These are phyloP conservation scores for Spathaspora arborariae DNA, from an alignment of 805 yeast genomes.

Conservation along the genomic window DNA sequence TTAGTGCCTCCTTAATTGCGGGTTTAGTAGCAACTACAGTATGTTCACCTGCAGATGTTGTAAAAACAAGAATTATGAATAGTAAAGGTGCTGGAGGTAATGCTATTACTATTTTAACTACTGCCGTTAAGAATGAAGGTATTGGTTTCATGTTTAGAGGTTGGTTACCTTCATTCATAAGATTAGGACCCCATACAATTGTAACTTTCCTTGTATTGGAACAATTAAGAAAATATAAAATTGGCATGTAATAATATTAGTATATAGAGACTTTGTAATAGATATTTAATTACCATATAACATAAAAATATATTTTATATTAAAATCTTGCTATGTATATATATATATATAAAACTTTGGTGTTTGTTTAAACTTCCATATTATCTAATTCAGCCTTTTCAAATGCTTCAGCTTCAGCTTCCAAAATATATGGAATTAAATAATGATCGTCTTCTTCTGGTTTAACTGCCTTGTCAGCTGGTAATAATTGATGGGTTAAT, in stretches of 20 bases:
- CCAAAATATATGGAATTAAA: slow-evolving; percentile 83
- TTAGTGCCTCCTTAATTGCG: slow-evolving; percentile 72
- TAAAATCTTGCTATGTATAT: background rate
- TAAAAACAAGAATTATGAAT: slow-evolving; percentile 86
- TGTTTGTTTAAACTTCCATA: slow-evolving; percentile 11
- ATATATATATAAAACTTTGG: background rate
- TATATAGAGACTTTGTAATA: slow-evolving; percentile 3
- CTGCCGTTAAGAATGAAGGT: slow-evolving; percentile 68
- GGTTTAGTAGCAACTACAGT: slow-evolving; percentile 89
- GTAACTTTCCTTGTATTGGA: slow-evolving; percentile 67
- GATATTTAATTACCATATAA: background rate
- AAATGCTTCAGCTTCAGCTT: slow-evolving; percentile 87
- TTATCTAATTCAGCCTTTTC: slow-evolving; percentile 90
- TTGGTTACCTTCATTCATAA: slow-evolving; percentile 83
- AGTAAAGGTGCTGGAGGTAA: slow-evolving; percentile 41
- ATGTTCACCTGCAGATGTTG: slow-evolving; percentile 90
- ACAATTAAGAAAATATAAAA: slow-evolving; percentile 51
- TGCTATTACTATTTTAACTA: slow-evolving; percentile 47
- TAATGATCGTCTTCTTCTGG: slow-evolving; percentile 80
- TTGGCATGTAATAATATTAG: slow-evolving; percentile 39
- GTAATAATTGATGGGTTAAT: slow-evolving; percentile 79
- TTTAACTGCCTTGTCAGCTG: slow-evolving; percentile 71
- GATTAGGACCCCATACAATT: slow-evolving; percentile 81
- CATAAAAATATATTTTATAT: background rate
- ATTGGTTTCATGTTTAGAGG: slow-evolving; percentile 81